phyloP scores from a whole-genome alignment of 2,329 filamentous ascomycete genomes.

The Cordyceps sp. region DNA sequence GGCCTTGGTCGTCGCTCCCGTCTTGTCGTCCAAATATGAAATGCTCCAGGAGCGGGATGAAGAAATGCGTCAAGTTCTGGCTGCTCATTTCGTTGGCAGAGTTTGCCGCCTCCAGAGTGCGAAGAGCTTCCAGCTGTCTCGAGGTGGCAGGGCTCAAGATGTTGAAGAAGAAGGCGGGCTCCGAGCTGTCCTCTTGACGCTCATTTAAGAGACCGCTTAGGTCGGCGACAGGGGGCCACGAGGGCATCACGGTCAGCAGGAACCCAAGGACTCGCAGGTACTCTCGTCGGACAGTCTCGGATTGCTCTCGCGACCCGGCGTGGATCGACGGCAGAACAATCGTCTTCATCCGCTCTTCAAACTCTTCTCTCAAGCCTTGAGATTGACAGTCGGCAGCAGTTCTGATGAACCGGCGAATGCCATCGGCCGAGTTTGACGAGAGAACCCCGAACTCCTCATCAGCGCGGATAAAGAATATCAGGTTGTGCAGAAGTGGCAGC shows the following conservation, averaged over 20 bases:
- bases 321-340: slow-evolving; percentile 64
- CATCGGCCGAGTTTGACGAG: slow-evolving; percentile 62
- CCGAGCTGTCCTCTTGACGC: slow-evolving; percentile 44
- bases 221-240: slow-evolving; percentile 57
- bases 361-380: slow-evolving; percentile 21
- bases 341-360: slow-evolving; percentile 40
- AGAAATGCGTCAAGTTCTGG: slow-evolving; percentile 68
- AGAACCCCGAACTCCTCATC: slow-evolving; percentile 81
- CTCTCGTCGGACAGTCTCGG: slow-evolving; percentile 73
- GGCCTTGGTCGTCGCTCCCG: slow-evolving; percentile 59
- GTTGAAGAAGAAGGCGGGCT: slow-evolving; percentile 76
- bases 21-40: slow-evolving; percentile 77
- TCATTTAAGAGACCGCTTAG: slow-evolving; percentile 50
- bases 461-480: slow-evolving; percentile 72
- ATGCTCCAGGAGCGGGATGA: slow-evolving; percentile 83
- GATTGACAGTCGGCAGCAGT: slow-evolving; percentile 27
- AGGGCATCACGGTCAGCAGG: slow-evolving; percentile 53
- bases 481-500: slow-evolving; percentile 76
- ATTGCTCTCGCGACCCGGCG: slow-evolving; percentile 56
- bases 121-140: slow-evolving; percentile 68
- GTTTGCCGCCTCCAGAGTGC: slow-evolving; percentile 56
- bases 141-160: slow-evolving; percentile 81
- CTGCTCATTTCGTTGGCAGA: slow-evolving; percentile 47
- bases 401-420: slow-evolving; percentile 63
- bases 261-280: slow-evolving; percentile 66